Evolutionary conservation across 305 asterid species (phyloP), one percentile per base, ranked within the genome.

Genomic region (Ajuga reptans): DNA sequence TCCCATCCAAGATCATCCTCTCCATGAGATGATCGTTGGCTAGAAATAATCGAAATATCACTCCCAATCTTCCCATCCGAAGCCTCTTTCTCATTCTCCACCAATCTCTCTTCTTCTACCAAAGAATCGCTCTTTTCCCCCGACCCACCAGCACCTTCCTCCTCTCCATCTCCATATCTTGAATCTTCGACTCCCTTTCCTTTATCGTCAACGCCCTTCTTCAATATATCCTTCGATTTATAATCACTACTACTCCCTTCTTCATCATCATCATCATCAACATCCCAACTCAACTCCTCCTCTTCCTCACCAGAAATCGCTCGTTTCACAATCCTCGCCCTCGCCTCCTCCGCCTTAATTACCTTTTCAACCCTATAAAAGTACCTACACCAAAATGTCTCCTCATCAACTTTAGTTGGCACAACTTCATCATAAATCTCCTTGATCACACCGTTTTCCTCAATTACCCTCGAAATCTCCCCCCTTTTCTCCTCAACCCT

Each of bases 1-100:
- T 92, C 96, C 98, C 98, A 90, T 29, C 86, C 96, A 31, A 83
- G 72, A 24, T 92, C 96, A 71, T 84, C 96, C 78, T 83, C 95
- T 3, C 49, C 90, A 4, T 79, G 88, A 0, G 86, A 80, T 7
- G 90, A 84, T 6, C 79, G 72, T 75, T 82, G 92, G 82, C 91
- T 89, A 0, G 91, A 84, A 61, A 90, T 80, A 73, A 89, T 71
- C 9, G 95, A 88, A 72, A 85, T 87, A 82, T 89, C 96, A 75
- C 96, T 89, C 31, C 83, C 96, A 14, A 73, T 72, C 81, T 76
- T 90, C 58, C 91, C 98, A 55, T 82, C 97, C 1, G 90, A 84
- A 3, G 81, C 77, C 54, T 82, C 89, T 65, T 73, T 83, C 75
- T 86, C 95, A 43, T 72, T 77, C 9, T 34, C 24, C 39, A 66